phyloP scores from a whole-genome alignment of 2,329 filamentous ascomycete genomes.

The Aspergillus sclerotialis region DNA sequence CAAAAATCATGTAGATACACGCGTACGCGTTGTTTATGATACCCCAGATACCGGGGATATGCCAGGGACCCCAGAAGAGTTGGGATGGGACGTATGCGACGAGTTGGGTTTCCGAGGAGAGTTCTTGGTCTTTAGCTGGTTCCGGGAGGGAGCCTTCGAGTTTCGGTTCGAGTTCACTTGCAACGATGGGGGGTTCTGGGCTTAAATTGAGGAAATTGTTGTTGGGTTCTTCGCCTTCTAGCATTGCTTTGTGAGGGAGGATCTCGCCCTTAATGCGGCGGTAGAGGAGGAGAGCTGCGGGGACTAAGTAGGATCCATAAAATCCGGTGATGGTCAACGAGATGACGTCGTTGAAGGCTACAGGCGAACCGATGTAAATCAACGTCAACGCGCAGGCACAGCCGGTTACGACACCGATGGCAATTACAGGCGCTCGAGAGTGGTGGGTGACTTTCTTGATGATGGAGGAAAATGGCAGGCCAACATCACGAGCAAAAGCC shows the following conservation, averaged over 20 bases:
- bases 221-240: slow-evolving; percentile 10
- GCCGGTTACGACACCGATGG: slow-evolving; percentile 48
- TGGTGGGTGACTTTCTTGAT: slow-evolving; percentile 49
- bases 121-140: neutral
- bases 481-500: slow-evolving; percentile 56
- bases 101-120: slow-evolving; percentile 2
- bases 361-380: slow-evolving; percentile 54
- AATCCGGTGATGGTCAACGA: slow-evolving; percentile 25
- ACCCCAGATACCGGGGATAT: slow-evolving; percentile 44
- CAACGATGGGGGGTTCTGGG: slow-evolving; percentile 3
- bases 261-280: slow-evolving; percentile 30
- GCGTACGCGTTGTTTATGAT: slow-evolving; percentile 50
- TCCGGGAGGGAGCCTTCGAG: neutral
- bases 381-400: slow-evolving; percentile 50
- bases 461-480: slow-evolving; percentile 51
- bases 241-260: slow-evolving; percentile 28
- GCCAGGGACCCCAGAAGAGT: slow-evolving; percentile 52
- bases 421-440: slow-evolving; percentile 49
- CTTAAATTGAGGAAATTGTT: slow-evolving; percentile 1
- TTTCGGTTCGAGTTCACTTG: neutral
- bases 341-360: slow-evolving; percentile 49
- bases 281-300: slow-evolving; percentile 25
- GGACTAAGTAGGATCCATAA: slow-evolving; percentile 29
- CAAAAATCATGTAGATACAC: slow-evolving; percentile 46
- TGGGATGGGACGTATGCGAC: slow-evolving; percentile 18